phyloP scores from a whole-genome alignment of 2,329 filamentous ascomycete species.

The Xylariaceae sp. region DNA sequence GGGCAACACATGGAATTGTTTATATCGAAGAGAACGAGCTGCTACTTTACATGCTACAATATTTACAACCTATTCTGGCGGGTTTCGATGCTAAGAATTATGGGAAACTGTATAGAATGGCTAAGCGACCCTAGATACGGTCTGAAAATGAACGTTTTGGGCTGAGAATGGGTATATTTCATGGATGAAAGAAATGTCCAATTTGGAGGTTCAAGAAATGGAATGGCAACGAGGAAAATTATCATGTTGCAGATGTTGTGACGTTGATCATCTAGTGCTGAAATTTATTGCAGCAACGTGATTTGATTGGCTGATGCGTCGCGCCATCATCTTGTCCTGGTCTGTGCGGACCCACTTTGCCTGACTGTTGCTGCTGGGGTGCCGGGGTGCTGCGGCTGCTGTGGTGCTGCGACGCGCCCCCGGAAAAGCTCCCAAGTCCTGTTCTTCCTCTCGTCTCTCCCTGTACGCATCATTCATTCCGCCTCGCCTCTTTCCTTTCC shows the following conservation, averaged over 20 bases:
- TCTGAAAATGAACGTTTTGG: conserved; percentile 12
- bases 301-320: conserved; percentile 37
- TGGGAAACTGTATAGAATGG: conserved; percentile 30
- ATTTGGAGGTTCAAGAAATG: conserved; percentile 39
- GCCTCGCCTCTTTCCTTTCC: background rate
- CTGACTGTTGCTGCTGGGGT: conserved; percentile 12
- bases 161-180: conserved; percentile 8
- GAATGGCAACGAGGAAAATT: conserved; percentile 33
- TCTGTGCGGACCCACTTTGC: conserved; percentile 33
- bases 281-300: background rate
- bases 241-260: conserved; percentile 40
- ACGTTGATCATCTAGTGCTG: conserved; percentile 35
- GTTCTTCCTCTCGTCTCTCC: conserved; percentile 22
- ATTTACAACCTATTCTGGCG: conserved; percentile 12
- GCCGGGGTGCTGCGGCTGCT: conserved; percentile 1
- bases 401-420: conserved; percentile 30
- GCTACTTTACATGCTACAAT: conserved; percentile 25
- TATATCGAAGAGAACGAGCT: conserved; percentile 38
- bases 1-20: conserved; percentile 37
- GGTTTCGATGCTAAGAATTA: conserved; percentile 28
- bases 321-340: conserved; percentile 33
- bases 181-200: conserved; percentile 20
- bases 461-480: conserved; percentile 7
- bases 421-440: conserved; percentile 21
- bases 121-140: conserved; percentile 33